Evolutionary conservation across 495 filamentous ascomycete species (phyloP).

Genomic region (Neurospora intermedia): DNA sequence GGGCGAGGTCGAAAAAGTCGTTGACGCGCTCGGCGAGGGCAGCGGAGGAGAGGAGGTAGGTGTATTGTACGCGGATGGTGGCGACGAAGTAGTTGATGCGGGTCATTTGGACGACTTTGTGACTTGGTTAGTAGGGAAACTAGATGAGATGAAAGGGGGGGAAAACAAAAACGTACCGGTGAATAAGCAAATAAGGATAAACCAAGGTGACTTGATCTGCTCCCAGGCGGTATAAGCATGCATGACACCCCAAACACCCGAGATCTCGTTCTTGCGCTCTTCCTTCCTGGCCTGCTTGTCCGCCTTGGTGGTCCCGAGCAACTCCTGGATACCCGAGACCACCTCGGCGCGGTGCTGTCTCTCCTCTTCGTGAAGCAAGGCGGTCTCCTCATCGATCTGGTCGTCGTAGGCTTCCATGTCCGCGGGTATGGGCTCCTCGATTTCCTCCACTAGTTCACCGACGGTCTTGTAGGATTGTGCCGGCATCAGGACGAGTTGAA

Average conservation of each 20-base stretch:
- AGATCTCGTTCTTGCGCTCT: conserved; percentile 49
- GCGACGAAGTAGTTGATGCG: conserved; percentile 98
- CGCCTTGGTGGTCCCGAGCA: conserved; percentile 54
- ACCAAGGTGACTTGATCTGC: conserved; percentile 81
- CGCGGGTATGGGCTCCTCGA: conserved; percentile 35
- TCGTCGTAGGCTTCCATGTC: conserved; percentile 40
- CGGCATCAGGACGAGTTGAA: conserved; percentile 71
- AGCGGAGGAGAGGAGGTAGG: conserved; percentile 54
- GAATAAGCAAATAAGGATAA: conserved; percentile 74
- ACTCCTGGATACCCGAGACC: conserved; percentile 59
- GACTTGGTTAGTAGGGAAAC: background rate
- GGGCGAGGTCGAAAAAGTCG: conserved; percentile 75
- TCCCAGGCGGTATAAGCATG: conserved; percentile 60
- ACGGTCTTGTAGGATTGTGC: conserved; percentile 76
- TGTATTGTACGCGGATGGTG: conserved; percentile 78
- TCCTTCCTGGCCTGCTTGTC: conserved; percentile 42
- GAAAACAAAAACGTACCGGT: conserved; percentile 33
- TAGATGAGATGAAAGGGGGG: background rate
- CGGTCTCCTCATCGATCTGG: conserved; percentile 48
- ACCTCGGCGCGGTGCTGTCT: conserved; percentile 55
- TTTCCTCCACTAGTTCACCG: conserved; percentile 67
- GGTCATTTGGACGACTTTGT: conserved; percentile 68
- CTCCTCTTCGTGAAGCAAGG: conserved; percentile 51
- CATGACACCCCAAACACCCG: conserved; percentile 81
- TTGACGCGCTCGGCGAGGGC: conserved; percentile 56